A percentile compares a stretch with the other conserved stretches of the same genome.
phyloP scores from a whole-genome alignment of 441 rosid genomes.

The Croton laevigatus region DNA sequence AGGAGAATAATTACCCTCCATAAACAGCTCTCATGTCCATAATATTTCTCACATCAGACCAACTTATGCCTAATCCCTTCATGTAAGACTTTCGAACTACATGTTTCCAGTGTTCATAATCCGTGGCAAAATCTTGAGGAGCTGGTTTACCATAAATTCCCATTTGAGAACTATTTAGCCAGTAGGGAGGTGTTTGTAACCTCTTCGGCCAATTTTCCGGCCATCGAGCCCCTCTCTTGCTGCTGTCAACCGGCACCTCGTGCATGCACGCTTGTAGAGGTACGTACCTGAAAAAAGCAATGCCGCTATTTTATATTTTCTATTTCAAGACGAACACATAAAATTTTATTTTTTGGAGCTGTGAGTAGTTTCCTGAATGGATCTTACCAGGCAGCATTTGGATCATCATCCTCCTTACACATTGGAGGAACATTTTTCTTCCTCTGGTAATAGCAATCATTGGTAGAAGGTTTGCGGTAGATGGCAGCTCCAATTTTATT shows the following conservation, averaged over 20 bases:
- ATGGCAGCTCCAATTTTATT: slow-evolving; percentile 74
- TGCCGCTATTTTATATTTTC: no score
- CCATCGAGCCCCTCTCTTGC: slow-evolving; percentile 69
- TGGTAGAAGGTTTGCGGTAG: slow-evolving; percentile 69
- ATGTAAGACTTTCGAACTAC: slow-evolving; percentile 67
- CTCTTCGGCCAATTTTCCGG: slow-evolving; percentile 76
- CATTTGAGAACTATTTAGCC: slow-evolving; percentile 83
- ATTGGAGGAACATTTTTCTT: slow-evolving; percentile 59
- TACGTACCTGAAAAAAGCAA: slow-evolving; percentile 58
- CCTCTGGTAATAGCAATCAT: slow-evolving; percentile 80
- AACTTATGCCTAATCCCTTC: slow-evolving; percentile 75
- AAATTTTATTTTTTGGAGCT: no score
- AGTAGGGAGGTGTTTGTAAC: slow-evolving; percentile 62
- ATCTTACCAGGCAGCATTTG: slow-evolving; percentile 84
- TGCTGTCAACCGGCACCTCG: slow-evolving; percentile 39
- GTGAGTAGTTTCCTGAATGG: background rate
- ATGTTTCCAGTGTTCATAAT: slow-evolving; percentile 76
- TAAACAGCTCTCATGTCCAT: slow-evolving; percentile 98
- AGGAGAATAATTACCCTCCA: slow-evolving; percentile 55
- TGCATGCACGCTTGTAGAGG: slow-evolving; percentile 89
- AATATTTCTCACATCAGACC: slow-evolving; percentile 78
- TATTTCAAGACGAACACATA: no score
- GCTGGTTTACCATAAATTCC: slow-evolving; percentile 91
- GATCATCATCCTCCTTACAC: slow-evolving; percentile 70
- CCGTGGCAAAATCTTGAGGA: slow-evolving; percentile 66